Evolutionary conservation across 1,284 basidiomycete genomes (phyloP).

Genomic region (Wolfiporia cocos): DNA sequence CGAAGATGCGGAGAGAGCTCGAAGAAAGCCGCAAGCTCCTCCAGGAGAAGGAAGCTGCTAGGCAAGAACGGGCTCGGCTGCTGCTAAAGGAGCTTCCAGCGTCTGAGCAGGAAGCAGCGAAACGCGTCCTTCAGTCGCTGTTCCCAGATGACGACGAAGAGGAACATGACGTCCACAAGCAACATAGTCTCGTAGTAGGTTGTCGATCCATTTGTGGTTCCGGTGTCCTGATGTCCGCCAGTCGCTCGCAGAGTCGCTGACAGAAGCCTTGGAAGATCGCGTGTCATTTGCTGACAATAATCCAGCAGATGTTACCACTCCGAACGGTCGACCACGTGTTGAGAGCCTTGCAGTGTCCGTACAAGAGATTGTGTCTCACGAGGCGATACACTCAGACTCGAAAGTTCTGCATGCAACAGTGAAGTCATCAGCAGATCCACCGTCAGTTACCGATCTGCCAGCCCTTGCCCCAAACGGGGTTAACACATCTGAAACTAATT

Average conservation of each 20-base stretch:
- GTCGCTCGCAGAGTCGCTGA: conserved; percentile 65
- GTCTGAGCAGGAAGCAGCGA: conserved; percentile 59
- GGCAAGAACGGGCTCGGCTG: conserved; percentile 41
- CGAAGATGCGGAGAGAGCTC: conserved; percentile 50
- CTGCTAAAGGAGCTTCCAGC: conserved; percentile 50
- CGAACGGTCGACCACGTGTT: no score
- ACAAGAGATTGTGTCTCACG: no score
- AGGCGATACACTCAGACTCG: no score
- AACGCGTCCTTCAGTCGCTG: conserved; percentile 57
- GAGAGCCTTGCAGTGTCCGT: no score
- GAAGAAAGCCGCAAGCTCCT: conserved; percentile 49
- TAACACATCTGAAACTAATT: no score
- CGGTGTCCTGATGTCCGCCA: conserved; percentile 21
- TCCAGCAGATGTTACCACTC: conserved; percentile 27
- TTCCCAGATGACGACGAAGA: conserved; percentile 60
- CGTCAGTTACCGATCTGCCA: not conserved
- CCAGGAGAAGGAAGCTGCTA: conserved; percentile 50
- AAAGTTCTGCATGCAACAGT: not conserved
- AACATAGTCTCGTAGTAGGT: conserved; percentile 52
- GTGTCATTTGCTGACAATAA: conserved; percentile 30
- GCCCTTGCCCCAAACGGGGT: no score
- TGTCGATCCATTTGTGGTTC: no score
- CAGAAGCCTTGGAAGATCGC: conserved; percentile 66
- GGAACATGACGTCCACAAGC: conserved; percentile 41
- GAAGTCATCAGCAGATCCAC: not conserved